Evolutionary conservation across 768 basidiomycete species (phyloP), one percentile per base, ranked within the genome.

Genomic region (Strobilomyces dryophilus): DNA sequence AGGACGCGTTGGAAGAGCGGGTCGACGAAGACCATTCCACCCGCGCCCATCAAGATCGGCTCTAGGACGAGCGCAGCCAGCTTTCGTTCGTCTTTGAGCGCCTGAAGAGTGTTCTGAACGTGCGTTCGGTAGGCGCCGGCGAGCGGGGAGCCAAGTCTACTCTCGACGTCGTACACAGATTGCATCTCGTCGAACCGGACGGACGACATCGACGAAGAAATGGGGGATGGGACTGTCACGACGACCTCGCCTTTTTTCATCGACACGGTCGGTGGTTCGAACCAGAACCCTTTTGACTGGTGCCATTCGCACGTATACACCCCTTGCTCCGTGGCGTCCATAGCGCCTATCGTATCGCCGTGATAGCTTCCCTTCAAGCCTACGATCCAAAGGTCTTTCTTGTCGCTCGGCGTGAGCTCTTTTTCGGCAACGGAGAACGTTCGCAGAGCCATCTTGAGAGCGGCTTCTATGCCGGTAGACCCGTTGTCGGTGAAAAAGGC

Each of bases 251-350:
- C 90, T 17, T 85, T 64, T 57, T 79, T 78, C 53, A 93, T 79
- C 3, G 80, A 75, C 17, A 98, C 77, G 2, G 82, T 83, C 0
- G 95, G 94, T 8, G 94, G 85, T 10, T 95, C 92, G 60, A 98
- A 83, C 95, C 95, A 98, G 61, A 81, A 87, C 0, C 95, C 95
- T 64, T 92, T 86, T 7, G 92, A 87, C 49, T 86, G 73, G 67
- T 98, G 94, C 95, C 95, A 98, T 68, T 98, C 95, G 59, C 93
- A 97, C 1, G 88, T 89, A 69, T 88, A 98, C 2, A 95, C 86
- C 9, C 91, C 89, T 61, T 95, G 91, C 64, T 89, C 86, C 57
- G 84, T 89, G 8, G 95, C 95, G 59, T 98, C 92, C 95, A 98
- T 98, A 2, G 87, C 86, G 0, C 95, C 95, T 55, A 98, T 95